These are phyloP conservation scores for Tricholoma sp. DNA, from an alignment of 768 basidiomycete genomes.

Conservation along the genomic window DNA sequence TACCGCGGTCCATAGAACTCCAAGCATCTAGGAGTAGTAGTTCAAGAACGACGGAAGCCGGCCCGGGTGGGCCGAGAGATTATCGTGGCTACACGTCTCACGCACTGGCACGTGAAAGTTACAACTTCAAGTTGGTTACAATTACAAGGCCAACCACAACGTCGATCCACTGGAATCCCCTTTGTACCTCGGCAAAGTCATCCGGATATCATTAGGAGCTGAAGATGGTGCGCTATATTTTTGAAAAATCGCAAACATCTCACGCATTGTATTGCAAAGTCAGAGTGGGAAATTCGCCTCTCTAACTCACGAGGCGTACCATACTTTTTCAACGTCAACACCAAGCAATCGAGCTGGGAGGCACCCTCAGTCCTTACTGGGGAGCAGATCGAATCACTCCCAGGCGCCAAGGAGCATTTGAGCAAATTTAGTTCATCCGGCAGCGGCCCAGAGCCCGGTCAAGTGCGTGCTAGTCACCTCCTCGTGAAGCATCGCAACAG, in stretches of 20 bases:
- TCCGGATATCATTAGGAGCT: neutral
- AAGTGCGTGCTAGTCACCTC: constrained; percentile 93
- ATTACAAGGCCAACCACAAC: too few species aligned
- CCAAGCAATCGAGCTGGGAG: constrained; percentile 78
- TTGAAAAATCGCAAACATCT: neutral
- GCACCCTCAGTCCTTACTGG: constrained; percentile 54
- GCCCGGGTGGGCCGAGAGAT: too few species aligned
- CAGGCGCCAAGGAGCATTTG: constrained; percentile 58
- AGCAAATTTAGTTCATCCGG: constrained; percentile 6
- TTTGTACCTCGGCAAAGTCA: neutral
- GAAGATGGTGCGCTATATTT: constrained; percentile 10
- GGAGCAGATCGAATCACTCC: constrained; percentile 56
- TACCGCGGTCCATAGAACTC: neutral
- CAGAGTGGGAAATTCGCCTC: constrained; percentile 81
- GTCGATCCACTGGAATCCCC: too few species aligned
- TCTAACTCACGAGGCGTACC: constrained; percentile 72
- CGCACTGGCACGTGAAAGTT: too few species aligned
- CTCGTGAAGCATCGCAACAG: constrained; percentile 87
- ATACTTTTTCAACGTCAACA: constrained; percentile 82
- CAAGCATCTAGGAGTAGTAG: neutral
- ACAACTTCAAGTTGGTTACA: too few species aligned
- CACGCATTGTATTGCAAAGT: constrained; percentile 6
- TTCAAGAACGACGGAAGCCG: neutral
- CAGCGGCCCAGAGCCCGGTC: constrained; percentile 28
- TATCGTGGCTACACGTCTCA: too few species aligned